Conservation (phyloP, 2,329 filamentous ascomycete genomes). For the Sarocladium kiliense region DNA sequence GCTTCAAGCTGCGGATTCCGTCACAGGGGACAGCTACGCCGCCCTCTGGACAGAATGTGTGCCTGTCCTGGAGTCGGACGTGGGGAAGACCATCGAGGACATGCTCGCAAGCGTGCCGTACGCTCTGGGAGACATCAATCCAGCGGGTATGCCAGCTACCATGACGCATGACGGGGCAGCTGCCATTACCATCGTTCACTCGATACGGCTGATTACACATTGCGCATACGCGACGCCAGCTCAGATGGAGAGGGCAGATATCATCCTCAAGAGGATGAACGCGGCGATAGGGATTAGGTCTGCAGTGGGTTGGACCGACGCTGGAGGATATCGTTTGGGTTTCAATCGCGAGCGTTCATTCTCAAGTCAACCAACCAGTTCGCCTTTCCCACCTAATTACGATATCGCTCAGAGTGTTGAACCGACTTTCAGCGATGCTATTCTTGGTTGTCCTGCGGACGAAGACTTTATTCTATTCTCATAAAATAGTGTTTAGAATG, state of each 20-base stretch:
- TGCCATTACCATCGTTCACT: conserved; percentile 24
- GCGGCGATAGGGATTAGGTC: conserved; percentile 23
- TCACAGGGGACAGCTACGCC: conserved; percentile 1
- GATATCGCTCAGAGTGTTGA: neutral
- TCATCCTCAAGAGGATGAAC: conserved; percentile 22
- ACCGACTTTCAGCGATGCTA: neutral
- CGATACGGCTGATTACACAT: conserved; percentile 24
- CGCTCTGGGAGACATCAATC: conserved; percentile 23
- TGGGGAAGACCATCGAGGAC: conserved; percentile 22
- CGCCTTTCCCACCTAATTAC: neutral
- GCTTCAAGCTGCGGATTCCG: conserved; percentile 10
- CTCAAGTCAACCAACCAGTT: neutral
- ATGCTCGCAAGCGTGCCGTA: conserved; percentile 25
- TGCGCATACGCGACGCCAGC: conserved; percentile 21
- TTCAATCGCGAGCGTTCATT: neutral
- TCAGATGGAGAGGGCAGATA: conserved; percentile 17
- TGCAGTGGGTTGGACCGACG: conserved; percentile 15
- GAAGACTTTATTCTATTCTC: neutral
- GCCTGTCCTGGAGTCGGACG: conserved; percentile 18
- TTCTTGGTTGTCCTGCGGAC: neutral
- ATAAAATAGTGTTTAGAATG: neutral
- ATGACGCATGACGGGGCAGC: conserved; percentile 24
- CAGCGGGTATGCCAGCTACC: conserved; percentile 16
- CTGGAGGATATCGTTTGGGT: neutral
- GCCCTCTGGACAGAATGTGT: conserved; percentile 12